phyloP scores from a whole-genome alignment of 495 filamentous ascomycete genomes.

The Penicillium egyptiacum region DNA sequence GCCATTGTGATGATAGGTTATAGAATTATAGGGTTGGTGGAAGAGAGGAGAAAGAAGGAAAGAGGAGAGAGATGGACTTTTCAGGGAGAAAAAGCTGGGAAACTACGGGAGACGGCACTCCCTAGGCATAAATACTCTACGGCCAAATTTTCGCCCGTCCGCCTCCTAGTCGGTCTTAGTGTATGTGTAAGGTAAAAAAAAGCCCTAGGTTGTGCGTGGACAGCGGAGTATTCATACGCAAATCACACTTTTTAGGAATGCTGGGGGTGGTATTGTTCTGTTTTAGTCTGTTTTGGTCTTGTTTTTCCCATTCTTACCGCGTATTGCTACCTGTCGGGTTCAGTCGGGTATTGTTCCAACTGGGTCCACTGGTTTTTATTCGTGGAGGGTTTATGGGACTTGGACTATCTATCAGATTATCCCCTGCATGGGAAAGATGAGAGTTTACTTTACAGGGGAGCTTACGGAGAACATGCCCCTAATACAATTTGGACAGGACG shows the following conservation, averaged over 20 bases:
- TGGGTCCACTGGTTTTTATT: constrained; percentile 2
- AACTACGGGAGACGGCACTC: constrained; percentile 38
- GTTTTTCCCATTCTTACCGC: constrained; percentile 21
- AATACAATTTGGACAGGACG: neutral
- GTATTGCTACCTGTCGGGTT: constrained; percentile 20
- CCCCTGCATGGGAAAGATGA: constrained; percentile 9
- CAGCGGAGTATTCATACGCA: constrained; percentile 22
- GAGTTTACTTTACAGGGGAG: constrained; percentile 1
- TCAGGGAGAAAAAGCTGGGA: constrained; percentile 46
- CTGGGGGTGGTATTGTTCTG: constrained; percentile 15
- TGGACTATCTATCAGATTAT: neutral
- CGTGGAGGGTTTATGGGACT: constrained; percentile 5
- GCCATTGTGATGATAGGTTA: constrained; percentile 61
- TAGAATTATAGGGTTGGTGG: constrained; percentile 18
- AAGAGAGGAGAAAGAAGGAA: constrained; percentile 30
- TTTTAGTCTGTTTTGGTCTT: constrained; percentile 9
- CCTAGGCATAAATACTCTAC: constrained; percentile 47
- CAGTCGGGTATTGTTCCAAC: constrained; percentile 11
- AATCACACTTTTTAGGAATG: constrained; percentile 26
- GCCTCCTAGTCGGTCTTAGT: constrained; percentile 41
- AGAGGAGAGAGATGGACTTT: constrained; percentile 33
- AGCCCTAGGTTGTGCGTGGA: constrained; percentile 40
- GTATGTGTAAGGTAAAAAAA: constrained; percentile 31
- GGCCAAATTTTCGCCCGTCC: constrained; percentile 49
- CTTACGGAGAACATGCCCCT: neutral